Percentiles rank a stretch among this genome's conserved stretches.
Conservation (phyloP, 352 stramenopile species). For the Pilasporangium apinafurcum region DNA sequence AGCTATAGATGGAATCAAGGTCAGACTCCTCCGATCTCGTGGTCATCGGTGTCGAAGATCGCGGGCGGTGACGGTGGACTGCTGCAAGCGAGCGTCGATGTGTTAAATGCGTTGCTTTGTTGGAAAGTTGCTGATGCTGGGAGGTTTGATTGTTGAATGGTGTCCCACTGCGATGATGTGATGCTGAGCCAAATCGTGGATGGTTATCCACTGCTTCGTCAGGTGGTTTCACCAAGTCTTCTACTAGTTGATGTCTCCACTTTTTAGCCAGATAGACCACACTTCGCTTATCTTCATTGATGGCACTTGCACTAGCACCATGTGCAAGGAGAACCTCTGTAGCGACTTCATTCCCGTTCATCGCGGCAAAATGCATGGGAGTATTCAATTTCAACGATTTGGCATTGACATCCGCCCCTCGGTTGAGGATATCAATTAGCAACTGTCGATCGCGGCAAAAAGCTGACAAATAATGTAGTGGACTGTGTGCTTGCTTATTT, state of each 20-base stretch:
- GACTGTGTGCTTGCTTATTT: constrained; percentile 59
- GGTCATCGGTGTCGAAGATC: constrained; percentile 14
- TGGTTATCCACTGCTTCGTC: constrained; percentile 14
- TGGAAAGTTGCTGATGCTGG: background rate
- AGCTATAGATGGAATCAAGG: constrained; percentile 41
- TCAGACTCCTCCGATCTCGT: constrained; percentile 45
- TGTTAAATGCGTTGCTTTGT: too few species aligned
- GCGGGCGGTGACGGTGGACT: too few species aligned
- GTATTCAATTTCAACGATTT: constrained; percentile 75
- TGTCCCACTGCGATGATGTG: background rate
- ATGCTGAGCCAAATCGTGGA: too few species aligned
- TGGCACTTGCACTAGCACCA: constrained; percentile 50
- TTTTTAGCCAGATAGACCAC: constrained; percentile 74
- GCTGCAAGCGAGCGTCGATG: too few species aligned
- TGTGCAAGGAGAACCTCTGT: constrained; percentile 46
- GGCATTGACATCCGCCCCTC: constrained; percentile 53
- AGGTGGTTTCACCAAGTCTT: constrained; percentile 46
- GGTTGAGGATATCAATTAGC: constrained; percentile 34
- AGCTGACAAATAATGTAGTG: constrained; percentile 58
- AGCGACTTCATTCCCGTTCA: constrained; percentile 70
- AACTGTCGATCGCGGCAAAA: constrained; percentile 51
- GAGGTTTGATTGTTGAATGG: background rate
- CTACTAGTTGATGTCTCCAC: constrained; percentile 51
- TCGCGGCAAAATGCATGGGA: constrained; percentile 67
- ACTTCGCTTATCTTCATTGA: constrained; percentile 73